A percentile compares a stretch with the other conserved stretches of the same genome.
Evolutionary conservation across 768 basidiomycete genomes (phyloP).

Genomic region (Suillus subaureus): DNA sequence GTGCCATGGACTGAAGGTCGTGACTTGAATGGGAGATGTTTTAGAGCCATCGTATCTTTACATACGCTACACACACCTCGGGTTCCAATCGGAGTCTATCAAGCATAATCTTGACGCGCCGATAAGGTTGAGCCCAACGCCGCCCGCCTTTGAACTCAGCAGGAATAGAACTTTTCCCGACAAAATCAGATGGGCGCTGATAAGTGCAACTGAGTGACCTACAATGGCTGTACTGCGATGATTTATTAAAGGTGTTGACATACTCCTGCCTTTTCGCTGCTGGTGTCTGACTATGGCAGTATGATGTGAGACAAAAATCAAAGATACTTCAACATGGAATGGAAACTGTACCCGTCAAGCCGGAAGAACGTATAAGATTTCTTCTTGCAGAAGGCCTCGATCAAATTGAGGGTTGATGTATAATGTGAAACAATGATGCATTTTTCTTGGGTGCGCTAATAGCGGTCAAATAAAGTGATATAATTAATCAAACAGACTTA

Average conservation of each 20-base stretch:
- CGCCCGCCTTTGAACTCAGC: conserved; percentile 93
- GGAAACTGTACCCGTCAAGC: conserved; percentile 72
- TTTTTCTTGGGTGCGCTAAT: conserved; percentile 85
- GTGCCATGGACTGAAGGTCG: conserved; percentile 96
- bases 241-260: conserved; percentile 88
- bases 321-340: background rate
- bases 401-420: conserved; percentile 89
- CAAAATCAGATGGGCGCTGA: conserved; percentile 1
- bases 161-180: conserved; percentile 75
- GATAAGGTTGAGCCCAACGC: conserved; percentile 90
- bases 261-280: conserved; percentile 79
- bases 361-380: conserved; percentile 78
- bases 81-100: conserved; percentile 94
- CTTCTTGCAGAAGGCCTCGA: conserved; percentile 84
- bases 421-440: conserved; percentile 96
- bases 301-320: background rate
- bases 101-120: conserved; percentile 88
- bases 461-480: conserved; percentile 6
- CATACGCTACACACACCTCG: conserved; percentile 52
- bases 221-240: conserved; percentile 73
- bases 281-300: conserved; percentile 62
- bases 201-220: conserved; percentile 11
- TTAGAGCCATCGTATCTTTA: background rate
- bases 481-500: conserved; percentile 24
- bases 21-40: conserved; percentile 49